Conservation (phyloP, 306 rosid genomes). For the Oemleria cerasiformis region DNA sequence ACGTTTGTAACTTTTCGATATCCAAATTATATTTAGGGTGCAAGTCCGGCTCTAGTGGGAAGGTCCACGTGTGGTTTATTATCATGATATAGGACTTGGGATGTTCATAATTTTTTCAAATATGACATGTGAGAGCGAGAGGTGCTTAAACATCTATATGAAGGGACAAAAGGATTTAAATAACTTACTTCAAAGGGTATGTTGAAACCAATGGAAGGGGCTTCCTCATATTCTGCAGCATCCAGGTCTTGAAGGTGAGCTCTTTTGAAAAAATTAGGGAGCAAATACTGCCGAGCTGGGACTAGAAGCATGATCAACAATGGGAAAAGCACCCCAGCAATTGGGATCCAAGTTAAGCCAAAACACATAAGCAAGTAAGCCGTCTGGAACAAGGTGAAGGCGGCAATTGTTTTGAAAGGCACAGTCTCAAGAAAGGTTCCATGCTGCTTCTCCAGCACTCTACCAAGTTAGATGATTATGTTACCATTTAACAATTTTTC, state of each 20-base stretch:
- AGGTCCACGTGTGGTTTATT: neutral
- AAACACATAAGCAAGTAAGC: conserved; percentile 84
- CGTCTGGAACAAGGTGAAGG: conserved; percentile 85
- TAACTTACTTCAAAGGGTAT: conserved; percentile 67
- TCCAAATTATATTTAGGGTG: neutral
- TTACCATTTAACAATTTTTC: neutral
- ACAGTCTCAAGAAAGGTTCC: conserved; percentile 80
- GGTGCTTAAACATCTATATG: neutral
- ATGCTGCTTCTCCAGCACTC: conserved; percentile 78
- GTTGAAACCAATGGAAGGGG: conserved; percentile 75
- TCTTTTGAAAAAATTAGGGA: conserved; percentile 76
- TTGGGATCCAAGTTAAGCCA: conserved; percentile 92
- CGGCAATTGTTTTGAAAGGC: conserved; percentile 75
- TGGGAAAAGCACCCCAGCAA: conserved; percentile 94
- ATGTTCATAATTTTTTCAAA: neutral
- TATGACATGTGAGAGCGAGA: neutral
- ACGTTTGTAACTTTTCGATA: neutral
- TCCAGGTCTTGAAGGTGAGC: conserved; percentile 93
- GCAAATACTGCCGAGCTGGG: conserved; percentile 82
- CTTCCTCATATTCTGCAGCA: conserved; percentile 86
- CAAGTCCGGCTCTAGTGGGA: neutral
- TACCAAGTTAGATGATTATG: conserved; percentile 26
- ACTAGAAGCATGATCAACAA: conserved; percentile 97
- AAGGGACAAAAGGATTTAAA: conserved; percentile 15
- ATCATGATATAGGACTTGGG: neutral